phyloP scores from a whole-genome alignment of 192 early-diverging fungal species.

The Coemansia sp. region DNA sequence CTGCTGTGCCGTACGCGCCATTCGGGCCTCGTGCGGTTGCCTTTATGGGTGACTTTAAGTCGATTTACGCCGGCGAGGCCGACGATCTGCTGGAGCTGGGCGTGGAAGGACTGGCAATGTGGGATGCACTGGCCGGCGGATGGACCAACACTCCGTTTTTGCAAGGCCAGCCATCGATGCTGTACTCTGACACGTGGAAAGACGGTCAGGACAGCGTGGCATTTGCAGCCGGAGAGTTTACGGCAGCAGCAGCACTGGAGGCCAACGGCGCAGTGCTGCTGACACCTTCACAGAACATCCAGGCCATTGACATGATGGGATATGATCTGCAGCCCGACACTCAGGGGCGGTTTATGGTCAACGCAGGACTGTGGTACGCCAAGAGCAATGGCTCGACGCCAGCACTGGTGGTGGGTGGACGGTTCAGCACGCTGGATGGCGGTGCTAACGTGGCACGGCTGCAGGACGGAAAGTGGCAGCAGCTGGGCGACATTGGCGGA shows the following conservation, averaged over 20 bases:
- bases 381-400: conserved; percentile 44
- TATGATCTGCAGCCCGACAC: conserved; percentile 29
- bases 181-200: conserved; percentile 24
- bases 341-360: conserved; percentile 34
- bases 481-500: conserved; percentile 45
- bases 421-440: conserved; percentile 51
- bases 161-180: conserved; percentile 24
- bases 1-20: conserved; percentile 47
- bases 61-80: conserved; percentile 9
- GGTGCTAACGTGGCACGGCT: conserved; percentile 50
- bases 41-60: conserved; percentile 30
- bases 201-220: conserved; percentile 27
- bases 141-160: conserved; percentile 49
- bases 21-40: conserved; percentile 34
- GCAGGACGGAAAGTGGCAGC: conserved; percentile 46
- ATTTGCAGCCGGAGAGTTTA: conserved; percentile 35
- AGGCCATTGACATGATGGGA: conserved; percentile 34
- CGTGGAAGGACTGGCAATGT: conserved; percentile 28
- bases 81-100: conserved; percentile 2
- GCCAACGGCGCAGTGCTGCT: conserved; percentile 41
- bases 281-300: conserved; percentile 19
- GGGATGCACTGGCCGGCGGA: conserved; percentile 28
- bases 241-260: conserved; percentile 39
- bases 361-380: conserved; percentile 58
- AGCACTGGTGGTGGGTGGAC: conserved; percentile 56